Evolutionary conservation across 208 protist genomes (phyloP).

Genomic region (Naegleria gruberi): DNA sequence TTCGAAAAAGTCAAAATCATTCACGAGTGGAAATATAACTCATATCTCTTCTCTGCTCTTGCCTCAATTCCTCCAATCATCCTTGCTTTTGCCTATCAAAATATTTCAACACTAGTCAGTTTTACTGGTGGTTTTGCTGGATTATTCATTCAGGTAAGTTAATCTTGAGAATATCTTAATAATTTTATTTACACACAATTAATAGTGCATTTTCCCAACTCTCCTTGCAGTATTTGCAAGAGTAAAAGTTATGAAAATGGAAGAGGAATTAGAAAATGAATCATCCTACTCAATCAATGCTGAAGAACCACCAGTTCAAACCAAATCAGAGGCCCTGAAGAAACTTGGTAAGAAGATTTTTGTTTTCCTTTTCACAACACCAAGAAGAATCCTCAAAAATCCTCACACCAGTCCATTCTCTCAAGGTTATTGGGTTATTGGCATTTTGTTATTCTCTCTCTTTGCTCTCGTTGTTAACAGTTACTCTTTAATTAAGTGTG

Average conservation of each 20-base stretch:
- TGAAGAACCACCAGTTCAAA: too few species aligned
- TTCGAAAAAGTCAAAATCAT: constrained; percentile 15
- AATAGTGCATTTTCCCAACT: constrained; percentile 43
- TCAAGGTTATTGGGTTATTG: not conserved
- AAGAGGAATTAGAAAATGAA: too few species aligned
- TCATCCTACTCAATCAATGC: too few species aligned
- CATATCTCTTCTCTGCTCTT: constrained; percentile 33
- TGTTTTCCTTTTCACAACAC: too few species aligned
- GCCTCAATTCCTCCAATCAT: constrained; percentile 32
- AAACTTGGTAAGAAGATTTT: too few species aligned
- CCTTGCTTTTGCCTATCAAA: constrained; percentile 37
- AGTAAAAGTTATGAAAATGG: not conserved
- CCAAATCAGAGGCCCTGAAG: too few species aligned
- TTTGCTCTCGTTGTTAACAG: not conserved
- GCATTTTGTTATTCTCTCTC: not conserved
- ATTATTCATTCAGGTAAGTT: constrained; percentile 43
- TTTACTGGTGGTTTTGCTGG: constrained; percentile 46
- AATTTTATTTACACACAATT: too few species aligned
- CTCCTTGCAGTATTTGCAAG: constrained; percentile 33
- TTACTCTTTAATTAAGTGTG: not conserved
- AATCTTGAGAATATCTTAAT: too few species aligned
- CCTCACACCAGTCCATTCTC: not conserved
- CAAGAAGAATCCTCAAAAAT: too few species aligned
- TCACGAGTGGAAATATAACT: constrained; percentile 21
- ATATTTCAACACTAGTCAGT: constrained; percentile 38